Evolutionary conservation across 1,284 basidiomycete species (phyloP), one percentile per base, ranked within the genome.

Genomic region (Trametes sp.): DNA sequence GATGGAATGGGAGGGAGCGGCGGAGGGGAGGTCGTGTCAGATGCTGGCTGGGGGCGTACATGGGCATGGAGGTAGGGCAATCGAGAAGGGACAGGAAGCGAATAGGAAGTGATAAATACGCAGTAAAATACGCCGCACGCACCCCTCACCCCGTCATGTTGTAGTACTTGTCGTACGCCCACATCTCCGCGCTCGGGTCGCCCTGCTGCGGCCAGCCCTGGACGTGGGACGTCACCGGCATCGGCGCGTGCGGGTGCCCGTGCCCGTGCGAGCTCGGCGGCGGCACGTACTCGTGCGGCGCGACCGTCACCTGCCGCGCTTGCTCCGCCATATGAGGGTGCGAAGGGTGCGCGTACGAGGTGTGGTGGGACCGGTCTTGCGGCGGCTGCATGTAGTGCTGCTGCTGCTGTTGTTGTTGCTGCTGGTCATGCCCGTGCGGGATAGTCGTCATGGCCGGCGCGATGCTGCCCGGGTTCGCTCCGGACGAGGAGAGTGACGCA

Each of bases 101-200:
- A 53, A 61, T 54, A 61, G 51, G n/a, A 41, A 45, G 31, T 35
- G 55, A 62, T 62, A 65, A 55, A 62, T 56, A 59, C 2, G 7
- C 42, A 24, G 24, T 31, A 49, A 42, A 41, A 23, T 19, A 57
- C 19, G 21, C 24, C 45, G 3, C 33, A 14, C 44, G 11, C 16
- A 16, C 28, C 13, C 36, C 38, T 26, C 44, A 49, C 4, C 57
- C 56, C 2, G 35, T 8, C 60, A 66, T 35, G 8, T 51, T 42
- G 44, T 59, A 63, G 19, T 54, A 68, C 59, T 68, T 65, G 56
- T 67, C 61, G 54, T 63, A 63, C 31, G 61, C 62, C 66, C 66
- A 68, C 62, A 65, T 57, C 11, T 62, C 61, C 21, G 50, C 33
- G 21, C 44, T 41, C 8, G 44, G 51, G 9, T 57, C 61, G 24